Base-by-base conservation (phyloP, 2,329 filamentous ascomycete species). In the Hypocreales sp. region DNA sequence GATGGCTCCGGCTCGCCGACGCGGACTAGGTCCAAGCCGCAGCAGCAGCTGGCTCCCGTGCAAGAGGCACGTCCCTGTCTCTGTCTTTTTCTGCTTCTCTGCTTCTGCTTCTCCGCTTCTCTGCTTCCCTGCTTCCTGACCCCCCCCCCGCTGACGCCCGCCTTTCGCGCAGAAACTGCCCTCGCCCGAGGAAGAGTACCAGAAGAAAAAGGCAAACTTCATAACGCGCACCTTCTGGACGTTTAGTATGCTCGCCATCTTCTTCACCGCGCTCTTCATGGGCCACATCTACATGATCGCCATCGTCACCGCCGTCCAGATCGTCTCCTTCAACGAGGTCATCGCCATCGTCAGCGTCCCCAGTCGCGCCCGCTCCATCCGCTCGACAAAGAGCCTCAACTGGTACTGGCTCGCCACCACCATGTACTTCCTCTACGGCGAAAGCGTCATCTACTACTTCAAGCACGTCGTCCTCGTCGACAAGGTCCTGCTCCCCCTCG, bases 391-490 rank as follows among this genome's bases (percentile, higher is more conserved):
- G 62, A 84, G 82, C 40, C 63, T 98, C 42, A 95, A 95, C 56
- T 98, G 90, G 90, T 98, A 98, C 56, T 98, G 92, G 63, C 67
- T 98, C 29, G 90, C 84, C n/a, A 83, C 81, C 15, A 93, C 87
- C 40, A 95, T 98, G 87, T 98, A 98, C 64, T 98, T 93, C 44
- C 65, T 98, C 27, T 98, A 98, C 50, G 90, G 90, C 47, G 90
- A 98, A 59, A 94, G 83, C 45, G 87, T 98, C 47, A 93, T 98
- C 46, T 98, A 98, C 61, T 98, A 98, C 59, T 98, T 98, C 60
- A 98, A 98, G 67, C 90, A 98, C 51, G 87, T 98, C 40, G 75
- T 98, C 23, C 61, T 98, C 32, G 86, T 98, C 24, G 90, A 98
- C 56, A 82, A 79, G 53, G 80, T 95, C 24, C 64, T 98, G 35